Percentiles rank a stretch among this genome's conserved stretches.
Conservation (phyloP, 2,329 filamentous ascomycete genomes). For the Hawksworthiomyces lignivorus region DNA sequence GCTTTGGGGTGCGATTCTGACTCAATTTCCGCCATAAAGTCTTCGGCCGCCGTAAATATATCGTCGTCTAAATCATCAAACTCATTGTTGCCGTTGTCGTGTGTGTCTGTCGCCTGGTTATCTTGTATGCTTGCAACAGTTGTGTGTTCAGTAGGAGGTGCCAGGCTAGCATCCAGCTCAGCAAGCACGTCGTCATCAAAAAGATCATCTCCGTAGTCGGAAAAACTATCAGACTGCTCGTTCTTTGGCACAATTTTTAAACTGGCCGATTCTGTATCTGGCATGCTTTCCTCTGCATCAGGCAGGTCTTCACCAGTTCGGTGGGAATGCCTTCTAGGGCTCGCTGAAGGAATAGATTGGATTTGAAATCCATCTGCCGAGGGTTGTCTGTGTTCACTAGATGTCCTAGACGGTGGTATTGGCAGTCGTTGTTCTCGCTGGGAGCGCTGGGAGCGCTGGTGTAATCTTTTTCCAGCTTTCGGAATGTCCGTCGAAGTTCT, state of each 20-base stretch:
- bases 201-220: slow-evolving; percentile 48
- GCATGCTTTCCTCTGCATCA: slow-evolving; percentile 1
- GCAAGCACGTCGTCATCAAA: slow-evolving; percentile 52
- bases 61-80: slow-evolving; percentile 55
- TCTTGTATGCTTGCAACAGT: background rate
- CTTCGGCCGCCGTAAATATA: slow-evolving; percentile 41
- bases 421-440: slow-evolving; percentile 24
- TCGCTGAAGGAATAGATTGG: too few relatives aligned
- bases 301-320: too few relatives aligned
- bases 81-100: slow-evolving; percentile 37
- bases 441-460: too few relatives aligned
- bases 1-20: slow-evolving; percentile 15
- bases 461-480: too few relatives aligned
- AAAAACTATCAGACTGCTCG: slow-evolving; percentile 19
- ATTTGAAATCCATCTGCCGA: too few relatives aligned
- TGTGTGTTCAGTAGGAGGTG: background rate
- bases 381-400: too few relatives aligned
- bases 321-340: too few relatives aligned
- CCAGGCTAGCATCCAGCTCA: slow-evolving; percentile 41
- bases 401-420: too few relatives aligned
- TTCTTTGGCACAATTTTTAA: background rate
- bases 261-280: slow-evolving; percentile 2
- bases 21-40: slow-evolving; percentile 29
- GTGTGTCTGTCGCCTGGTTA: background rate
- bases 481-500: too few relatives aligned